These are phyloP conservation scores for Fragosphaeria purpurea DNA, from an alignment of 2,329 filamentous ascomycete genomes.

Conservation along the genomic window DNA sequence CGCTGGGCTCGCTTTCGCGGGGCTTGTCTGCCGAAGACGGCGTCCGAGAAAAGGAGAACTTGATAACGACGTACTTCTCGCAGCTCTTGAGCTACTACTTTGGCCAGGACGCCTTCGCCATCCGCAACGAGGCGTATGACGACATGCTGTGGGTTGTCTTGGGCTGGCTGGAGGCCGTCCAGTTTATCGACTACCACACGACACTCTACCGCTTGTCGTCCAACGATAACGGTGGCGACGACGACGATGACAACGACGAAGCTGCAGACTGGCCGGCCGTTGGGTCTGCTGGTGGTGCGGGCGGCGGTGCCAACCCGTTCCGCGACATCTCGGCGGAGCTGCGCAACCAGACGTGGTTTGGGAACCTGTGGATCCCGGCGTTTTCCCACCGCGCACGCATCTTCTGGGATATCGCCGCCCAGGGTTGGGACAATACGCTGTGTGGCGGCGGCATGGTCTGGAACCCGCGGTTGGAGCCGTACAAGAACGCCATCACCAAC, in stretches of 20 bases:
- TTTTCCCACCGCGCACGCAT: conserved; percentile 76
- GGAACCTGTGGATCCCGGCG: conserved; percentile 59
- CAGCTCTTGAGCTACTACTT: conserved; percentile 74
- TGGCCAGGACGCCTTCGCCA: conserved; percentile 66
- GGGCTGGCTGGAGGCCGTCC: conserved; percentile 75
- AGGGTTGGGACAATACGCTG: conserved; percentile 71
- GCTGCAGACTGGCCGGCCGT: too few relatives aligned
- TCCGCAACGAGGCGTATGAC: conserved; percentile 72
- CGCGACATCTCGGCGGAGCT: conserved; percentile 17
- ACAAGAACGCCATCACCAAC: conserved; percentile 96
- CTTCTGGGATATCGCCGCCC: conserved; percentile 72
- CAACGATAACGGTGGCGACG: neutral
- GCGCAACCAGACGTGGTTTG: conserved; percentile 56
- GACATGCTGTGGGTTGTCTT: conserved; percentile 95
- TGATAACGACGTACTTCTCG: conserved; percentile 74
- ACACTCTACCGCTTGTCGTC: conserved; percentile 44
- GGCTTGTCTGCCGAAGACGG: conserved; percentile 33
- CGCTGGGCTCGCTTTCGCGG: conserved; percentile 59
- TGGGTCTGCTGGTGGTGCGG: too few relatives aligned
- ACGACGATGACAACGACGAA: neutral
- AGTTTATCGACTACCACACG: conserved; percentile 64
- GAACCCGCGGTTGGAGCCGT: conserved; percentile 58
- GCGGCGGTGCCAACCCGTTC: neutral
- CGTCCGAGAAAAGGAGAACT: conserved; percentile 55
- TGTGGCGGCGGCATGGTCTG: conserved; percentile 87